phyloP scores from a whole-genome alignment of 176 grass and related monocot species.

The Typha latifolia region DNA sequence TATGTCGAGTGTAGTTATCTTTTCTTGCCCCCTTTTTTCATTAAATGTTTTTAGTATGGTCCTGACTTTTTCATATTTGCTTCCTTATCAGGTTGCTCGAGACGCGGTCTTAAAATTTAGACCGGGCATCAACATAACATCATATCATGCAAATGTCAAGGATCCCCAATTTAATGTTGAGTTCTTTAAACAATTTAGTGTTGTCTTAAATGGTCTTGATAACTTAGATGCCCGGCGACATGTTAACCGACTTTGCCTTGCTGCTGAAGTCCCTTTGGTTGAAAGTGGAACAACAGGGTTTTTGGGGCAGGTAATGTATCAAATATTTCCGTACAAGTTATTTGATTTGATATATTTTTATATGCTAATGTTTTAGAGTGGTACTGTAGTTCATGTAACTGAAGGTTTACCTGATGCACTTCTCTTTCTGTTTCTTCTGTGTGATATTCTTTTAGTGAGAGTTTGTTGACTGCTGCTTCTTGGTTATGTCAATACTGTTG shows the following conservation, averaged over 20 bases:
- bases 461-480: no score
- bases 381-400: no score
- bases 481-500: no score
- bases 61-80: slow-evolving; percentile 15
- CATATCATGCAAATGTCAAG: slow-evolving; percentile 90
- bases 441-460: no score
- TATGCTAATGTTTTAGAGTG: slow-evolving; percentile 3
- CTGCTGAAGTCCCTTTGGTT: slow-evolving; percentile 92
- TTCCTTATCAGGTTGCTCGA: slow-evolving; percentile 57
- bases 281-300: slow-evolving; percentile 99
- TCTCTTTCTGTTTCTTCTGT: no score
- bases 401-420: no score
- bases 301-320: slow-evolving; percentile 71
- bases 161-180: slow-evolving; percentile 77
- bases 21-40: not conserved
- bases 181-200: slow-evolving; percentile 96
- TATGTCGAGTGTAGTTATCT: not conserved
- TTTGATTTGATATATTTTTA: not conserved
- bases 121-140: slow-evolving; percentile 74
- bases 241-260: slow-evolving; percentile 95
- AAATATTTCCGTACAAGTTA: not conserved
- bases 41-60: not conserved
- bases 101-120: slow-evolving; percentile 81
- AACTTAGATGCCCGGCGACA: slow-evolving; percentile 96
- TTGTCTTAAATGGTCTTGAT: slow-evolving; percentile 95